phyloP scores from a whole-genome alignment of 139 green algal genomes.

The Coelastrella sp. region DNA sequence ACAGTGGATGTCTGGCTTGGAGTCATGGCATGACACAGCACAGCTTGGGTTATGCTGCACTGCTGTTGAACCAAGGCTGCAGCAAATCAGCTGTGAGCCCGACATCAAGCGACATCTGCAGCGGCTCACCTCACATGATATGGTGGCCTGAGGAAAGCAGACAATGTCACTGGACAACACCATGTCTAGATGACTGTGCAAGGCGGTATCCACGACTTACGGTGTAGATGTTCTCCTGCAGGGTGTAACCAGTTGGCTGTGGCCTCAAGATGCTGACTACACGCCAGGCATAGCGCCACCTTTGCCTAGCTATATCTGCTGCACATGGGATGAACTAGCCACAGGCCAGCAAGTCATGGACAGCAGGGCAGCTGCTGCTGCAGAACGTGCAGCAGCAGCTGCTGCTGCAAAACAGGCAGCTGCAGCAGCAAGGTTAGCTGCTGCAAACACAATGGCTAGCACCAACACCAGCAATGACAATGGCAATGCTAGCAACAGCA shows the following conservation, averaged over 20 bases:
- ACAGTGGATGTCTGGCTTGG: not conserved
- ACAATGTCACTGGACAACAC: no score
- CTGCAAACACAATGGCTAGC: not conserved
- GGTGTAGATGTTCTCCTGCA: not conserved
- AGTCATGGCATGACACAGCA: no score
- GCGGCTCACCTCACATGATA: no score
- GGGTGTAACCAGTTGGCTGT: slow-evolving; percentile 10
- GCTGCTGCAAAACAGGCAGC: not conserved
- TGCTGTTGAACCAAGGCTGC: no score
- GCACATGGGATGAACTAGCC: not conserved
- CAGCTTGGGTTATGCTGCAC: no score
- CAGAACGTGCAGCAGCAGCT: not conserved
- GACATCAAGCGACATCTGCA: no score
- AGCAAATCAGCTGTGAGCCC: no score
- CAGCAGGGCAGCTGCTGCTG: not conserved
- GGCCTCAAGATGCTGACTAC: slow-evolving; percentile 14
- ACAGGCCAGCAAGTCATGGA: not conserved
- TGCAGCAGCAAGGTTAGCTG: no score
- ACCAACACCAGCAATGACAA: not conserved
- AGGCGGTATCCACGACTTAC: no score
- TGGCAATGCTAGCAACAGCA: not conserved
- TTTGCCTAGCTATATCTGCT: slow-evolving; percentile 1
- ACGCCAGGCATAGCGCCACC: not conserved
- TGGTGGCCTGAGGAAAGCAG: no score
- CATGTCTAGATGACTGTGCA: no score